These are phyloP conservation scores for Flaveria bidentis DNA, from an alignment of 129 eudicot genomes.

Conservation along the genomic window DNA sequence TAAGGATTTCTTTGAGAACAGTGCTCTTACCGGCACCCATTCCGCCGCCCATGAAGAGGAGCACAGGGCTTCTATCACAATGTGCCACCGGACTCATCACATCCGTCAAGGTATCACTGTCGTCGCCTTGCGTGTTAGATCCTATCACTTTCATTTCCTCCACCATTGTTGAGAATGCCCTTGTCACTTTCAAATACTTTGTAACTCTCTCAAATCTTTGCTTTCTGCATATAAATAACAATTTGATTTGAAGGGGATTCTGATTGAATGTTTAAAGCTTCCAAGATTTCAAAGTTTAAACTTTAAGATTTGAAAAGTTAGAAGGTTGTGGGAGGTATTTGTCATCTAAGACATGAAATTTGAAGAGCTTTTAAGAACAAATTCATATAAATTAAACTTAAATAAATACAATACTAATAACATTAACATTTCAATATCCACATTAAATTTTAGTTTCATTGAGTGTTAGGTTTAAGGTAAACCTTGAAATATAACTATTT, in stretches of 20 bases:
- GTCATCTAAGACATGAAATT: too few relatives aligned
- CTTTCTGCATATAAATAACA: constrained; percentile 44
- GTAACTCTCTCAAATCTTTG: constrained; percentile 74
- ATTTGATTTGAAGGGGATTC: neutral
- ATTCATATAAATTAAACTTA: too few relatives aligned
- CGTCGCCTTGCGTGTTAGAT: constrained; percentile 18
- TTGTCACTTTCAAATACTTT: constrained; percentile 58
- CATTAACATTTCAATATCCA: neutral
- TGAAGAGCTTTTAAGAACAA: too few relatives aligned
- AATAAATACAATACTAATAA: too few relatives aligned
- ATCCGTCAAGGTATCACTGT: constrained; percentile 38
- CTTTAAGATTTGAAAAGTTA: too few relatives aligned
- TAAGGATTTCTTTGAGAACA: constrained; percentile 89
- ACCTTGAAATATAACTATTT: neutral
- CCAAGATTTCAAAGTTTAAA: too few relatives aligned
- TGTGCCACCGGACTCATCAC: constrained; percentile 71
- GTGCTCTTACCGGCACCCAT: constrained; percentile 99
- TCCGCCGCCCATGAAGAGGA: constrained; percentile 97
- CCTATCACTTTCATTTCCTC: constrained; percentile 78
- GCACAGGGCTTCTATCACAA: constrained; percentile 71
- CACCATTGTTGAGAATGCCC: constrained; percentile 68
- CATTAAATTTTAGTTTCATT: neutral
- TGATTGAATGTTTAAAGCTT: too few relatives aligned
- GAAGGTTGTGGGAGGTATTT: too few relatives aligned
- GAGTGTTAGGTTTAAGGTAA: neutral